These are phyloP conservation scores for Ceratocystis alfenasii DNA, from an alignment of 2,329 filamentous ascomycete genomes.

Conservation along the genomic window DNA sequence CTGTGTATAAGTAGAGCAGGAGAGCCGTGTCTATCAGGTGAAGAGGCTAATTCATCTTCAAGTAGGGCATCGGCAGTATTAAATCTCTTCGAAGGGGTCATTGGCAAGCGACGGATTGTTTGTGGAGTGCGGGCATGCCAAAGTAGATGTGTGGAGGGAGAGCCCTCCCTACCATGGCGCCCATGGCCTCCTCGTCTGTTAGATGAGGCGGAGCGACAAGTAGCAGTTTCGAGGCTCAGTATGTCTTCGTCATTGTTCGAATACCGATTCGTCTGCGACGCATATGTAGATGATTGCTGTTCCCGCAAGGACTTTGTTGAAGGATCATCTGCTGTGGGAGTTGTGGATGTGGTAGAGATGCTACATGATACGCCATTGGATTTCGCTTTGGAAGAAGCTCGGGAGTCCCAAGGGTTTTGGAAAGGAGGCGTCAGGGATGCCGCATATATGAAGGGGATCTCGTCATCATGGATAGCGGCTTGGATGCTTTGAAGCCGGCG, in stretches of 20 bases:
- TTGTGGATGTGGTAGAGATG: not conserved
- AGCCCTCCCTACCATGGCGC: not conserved
- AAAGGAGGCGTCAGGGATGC: slow-evolving; percentile 18
- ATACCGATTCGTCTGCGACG: not conserved
- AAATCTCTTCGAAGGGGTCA: slow-evolving; percentile 15
- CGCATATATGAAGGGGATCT: slow-evolving; percentile 15
- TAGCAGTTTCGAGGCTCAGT: not conserved
- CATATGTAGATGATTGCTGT: not conserved
- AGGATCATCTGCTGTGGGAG: not conserved
- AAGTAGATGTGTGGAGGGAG: not conserved
- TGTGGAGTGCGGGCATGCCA: slow-evolving; percentile 6
- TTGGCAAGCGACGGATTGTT: slow-evolving; percentile 6
- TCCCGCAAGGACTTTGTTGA: not conserved
- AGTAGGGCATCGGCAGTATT: slow-evolving; percentile 12
- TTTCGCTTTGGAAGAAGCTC: not conserved
- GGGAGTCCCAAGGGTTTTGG: slow-evolving; percentile 10
- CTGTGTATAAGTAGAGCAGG: slow-evolving; percentile 1
- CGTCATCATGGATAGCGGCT: slow-evolving; percentile 13
- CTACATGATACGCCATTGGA: not conserved
- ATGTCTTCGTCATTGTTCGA: not conserved
- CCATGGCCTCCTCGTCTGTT: not conserved
- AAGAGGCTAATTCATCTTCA: slow-evolving; percentile 20
- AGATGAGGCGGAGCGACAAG: not conserved
- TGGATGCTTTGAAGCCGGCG: slow-evolving; percentile 8
- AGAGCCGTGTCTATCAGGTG: slow-evolving; percentile 11